phyloP scores from a whole-genome alignment of 2,329 filamentous ascomycete species.

The Diplodia sapinea region DNA sequence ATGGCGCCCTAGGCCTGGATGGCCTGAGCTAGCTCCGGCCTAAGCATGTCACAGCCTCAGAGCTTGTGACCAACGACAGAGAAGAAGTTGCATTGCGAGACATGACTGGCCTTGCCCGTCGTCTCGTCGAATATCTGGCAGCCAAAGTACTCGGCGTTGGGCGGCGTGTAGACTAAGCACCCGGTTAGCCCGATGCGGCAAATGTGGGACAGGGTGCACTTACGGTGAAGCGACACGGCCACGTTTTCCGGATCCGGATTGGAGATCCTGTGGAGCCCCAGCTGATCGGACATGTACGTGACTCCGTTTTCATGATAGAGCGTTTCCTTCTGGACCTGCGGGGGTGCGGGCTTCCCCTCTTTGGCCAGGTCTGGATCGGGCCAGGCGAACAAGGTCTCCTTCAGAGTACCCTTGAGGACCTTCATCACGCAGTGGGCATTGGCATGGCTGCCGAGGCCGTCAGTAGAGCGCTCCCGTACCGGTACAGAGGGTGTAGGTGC shows the following conservation, averaged over 20 bases:
- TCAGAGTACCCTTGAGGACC: conserved; percentile 76
- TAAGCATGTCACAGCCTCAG: conserved; percentile 26
- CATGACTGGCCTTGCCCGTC: conserved; percentile 75
- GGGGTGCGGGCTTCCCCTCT: conserved; percentile 58
- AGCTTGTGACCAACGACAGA: conserved; percentile 58
- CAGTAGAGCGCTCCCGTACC: conserved; percentile 10
- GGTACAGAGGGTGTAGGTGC: conserved; percentile 14
- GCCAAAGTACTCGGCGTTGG: conserved; percentile 82
- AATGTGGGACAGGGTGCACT: conserved; percentile 39
- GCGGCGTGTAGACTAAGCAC: conserved; percentile 76
- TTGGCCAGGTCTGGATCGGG: conserved; percentile 59
- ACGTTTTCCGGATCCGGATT: conserved; percentile 74
- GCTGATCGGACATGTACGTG: conserved; percentile 87
- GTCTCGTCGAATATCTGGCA: conserved; percentile 80
- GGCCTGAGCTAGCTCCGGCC: background rate
- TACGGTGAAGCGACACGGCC: conserved; percentile 82
- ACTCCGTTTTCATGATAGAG: conserved; percentile 74
- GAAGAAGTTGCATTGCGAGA: conserved; percentile 74
- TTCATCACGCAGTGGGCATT: conserved; percentile 94
- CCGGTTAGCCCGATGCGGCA: conserved; percentile 23
- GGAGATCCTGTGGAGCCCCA: conserved; percentile 82
- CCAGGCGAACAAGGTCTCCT: conserved; percentile 81
- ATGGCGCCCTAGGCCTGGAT: background rate
- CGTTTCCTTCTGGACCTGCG: conserved; percentile 69
- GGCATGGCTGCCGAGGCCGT: conserved; percentile 46